Base-by-base conservation (phyloP, 768 basidiomycete genomes). In the Gymnopilus dilepis region DNA sequence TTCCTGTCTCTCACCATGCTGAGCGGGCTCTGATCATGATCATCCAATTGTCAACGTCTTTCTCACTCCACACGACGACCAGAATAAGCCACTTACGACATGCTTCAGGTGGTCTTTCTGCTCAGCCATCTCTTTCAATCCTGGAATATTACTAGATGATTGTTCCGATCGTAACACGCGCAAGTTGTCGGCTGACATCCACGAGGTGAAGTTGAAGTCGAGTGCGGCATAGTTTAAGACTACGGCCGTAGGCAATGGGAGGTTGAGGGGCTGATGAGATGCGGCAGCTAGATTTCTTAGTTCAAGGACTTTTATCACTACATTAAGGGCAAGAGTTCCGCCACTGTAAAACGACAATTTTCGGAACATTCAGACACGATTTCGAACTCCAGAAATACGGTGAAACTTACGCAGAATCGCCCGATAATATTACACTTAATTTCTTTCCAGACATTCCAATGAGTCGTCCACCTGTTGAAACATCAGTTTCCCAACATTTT, bases 131-230 rank as follows among this genome's bases (percentile, higher is more conserved):
- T 87, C 88, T 45, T 78, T 82, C 62, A 96, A 76, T 0, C 89
- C 89, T 26, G 90, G 85, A 13, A 98, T 79, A 73, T 92, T 85
- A 0, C 90, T 86, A 13, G 91, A 88, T 1, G 94, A 95, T 70
- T 94, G 92, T 72, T 99, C 96, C 2, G 90, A 86, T 56, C 91
- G 86, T 13, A 99, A 80, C 28, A 97, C 90, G 4, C 86, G 88
- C 58, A 98, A 80, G 73, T 98, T 88, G 19, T 84, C 84, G 8
- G 88, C 87, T 0, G 91, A 84, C 94, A 95, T 95, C 97, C 97
- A 99, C 21, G 95, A 97, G 0, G 94, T 95, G 70, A 97, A 98
- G 73, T 99, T 98, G 79, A 99, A 99, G 74, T 99, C 96, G 45
- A 99, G 83, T 24, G 91, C 92, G 0, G 96, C 86, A 74, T 99